phyloP scores from a whole-genome alignment of 75 land plant species.

The Cryptomeria japonica region DNA sequence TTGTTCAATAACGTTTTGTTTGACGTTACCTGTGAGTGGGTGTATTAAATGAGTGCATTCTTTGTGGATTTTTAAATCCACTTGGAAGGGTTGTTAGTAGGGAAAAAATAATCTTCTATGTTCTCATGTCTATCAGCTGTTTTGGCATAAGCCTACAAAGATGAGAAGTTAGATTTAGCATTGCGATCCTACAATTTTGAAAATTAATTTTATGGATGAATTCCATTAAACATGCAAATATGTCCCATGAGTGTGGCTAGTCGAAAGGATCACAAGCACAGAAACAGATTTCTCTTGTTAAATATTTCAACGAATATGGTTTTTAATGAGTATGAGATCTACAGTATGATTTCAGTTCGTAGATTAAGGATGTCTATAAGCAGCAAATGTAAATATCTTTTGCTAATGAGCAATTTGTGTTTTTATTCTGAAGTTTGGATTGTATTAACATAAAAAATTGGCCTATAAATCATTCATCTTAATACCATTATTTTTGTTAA shows the following conservation, averaged over 20 bases:
- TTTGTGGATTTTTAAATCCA: not conserved
- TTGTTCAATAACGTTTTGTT: not conserved
- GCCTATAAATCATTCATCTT: not conserved
- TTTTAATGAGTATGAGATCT: not conserved
- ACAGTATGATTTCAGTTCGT: not conserved
- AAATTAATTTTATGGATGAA: not conserved
- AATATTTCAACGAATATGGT: not conserved
- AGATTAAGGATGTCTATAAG: not conserved
- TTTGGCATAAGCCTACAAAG: not conserved
- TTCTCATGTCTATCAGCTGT: not conserved
- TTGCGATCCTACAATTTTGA: not conserved
- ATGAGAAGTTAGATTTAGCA: not conserved
- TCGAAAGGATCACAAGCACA: not conserved
- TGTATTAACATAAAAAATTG: not conserved
- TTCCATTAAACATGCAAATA: not conserved
- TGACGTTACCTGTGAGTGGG: not conserved
- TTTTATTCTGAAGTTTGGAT: not conserved
- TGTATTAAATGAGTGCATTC: not conserved
- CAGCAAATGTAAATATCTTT: not conserved
- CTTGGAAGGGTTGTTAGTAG: conserved; percentile 1
- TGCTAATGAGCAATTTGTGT: not conserved
- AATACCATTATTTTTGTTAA: not conserved
- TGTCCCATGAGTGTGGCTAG: not conserved
- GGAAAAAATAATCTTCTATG: not conserved
- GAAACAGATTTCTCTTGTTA: not conserved